Evolutionary conservation across 169 alveolate genomes (phyloP), one percentile per base, ranked within the genome.

Genomic region (Cryptosporidium sp.): DNA sequence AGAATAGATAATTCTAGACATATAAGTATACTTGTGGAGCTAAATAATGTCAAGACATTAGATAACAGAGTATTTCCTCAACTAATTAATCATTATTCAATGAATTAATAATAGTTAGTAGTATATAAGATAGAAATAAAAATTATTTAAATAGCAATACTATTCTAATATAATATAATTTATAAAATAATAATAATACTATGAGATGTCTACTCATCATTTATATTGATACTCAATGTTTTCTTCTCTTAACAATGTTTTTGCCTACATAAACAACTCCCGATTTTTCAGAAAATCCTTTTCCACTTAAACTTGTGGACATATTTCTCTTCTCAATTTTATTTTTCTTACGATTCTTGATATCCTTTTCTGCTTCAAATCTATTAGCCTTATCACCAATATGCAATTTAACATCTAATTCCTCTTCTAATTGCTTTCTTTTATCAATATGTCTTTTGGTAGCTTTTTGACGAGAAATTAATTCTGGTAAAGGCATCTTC

Each of bases 401-500:
- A 23, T 62, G 65, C 8, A 80, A 51, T 39, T 60, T 62, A 42
- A 80, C 52, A 37, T 80, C 35, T 6, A 80, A 39, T 26, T 80
- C 89, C 10, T 60, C 68, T 61, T 80, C 89, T 23, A 80, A 31
- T 14, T 42, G 61, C 16, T 80, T 80, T 39, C 89, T n/a, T 31
- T 44, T 44, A 37, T 80, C 89, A 61, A 80, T 80, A 48, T 80
- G 89, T 26, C 75, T 80, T 33, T 80, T 80, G 6, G 89, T 80
- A 6, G 89, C 89, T 44, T 80, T 80, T 48, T 80, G 73, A 8
- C 89, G 60, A 39, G 89, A 60, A 39, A 80, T 23, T 18, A 80
- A 29, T 23, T 80, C 89, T 39, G 89, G 89, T n/a, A 80, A 39
- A 4, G 89, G 89, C 89, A 80, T 80, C 29, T 80, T 80, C n/a